Evolutionary conservation across 148 eudicot genomes (phyloP).

Genomic region (Diospyros lotus): DNA sequence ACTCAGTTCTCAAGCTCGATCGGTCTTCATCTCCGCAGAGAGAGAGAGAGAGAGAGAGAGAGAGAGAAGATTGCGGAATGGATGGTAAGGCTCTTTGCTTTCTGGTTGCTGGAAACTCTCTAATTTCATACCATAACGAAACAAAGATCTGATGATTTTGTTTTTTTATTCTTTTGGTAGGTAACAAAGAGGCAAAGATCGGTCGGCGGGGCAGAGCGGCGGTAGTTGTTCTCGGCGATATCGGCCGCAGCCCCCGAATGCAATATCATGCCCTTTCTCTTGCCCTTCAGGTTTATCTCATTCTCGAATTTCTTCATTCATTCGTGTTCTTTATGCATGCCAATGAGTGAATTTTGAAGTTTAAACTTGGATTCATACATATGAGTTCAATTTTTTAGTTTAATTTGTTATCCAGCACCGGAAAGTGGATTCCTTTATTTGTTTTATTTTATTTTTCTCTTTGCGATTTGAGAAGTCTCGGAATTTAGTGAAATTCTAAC

Average conservation of each 20-base stretch:
- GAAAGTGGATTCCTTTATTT: neutral
- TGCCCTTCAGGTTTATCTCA: slow-evolving; percentile 61
- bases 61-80: neutral
- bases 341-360: neutral
- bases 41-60: neutral
- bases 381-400: neutral
- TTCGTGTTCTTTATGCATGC: too few species aligned
- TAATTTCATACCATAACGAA: neutral
- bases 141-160: too few species aligned
- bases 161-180: neutral
- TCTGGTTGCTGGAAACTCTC: neutral
- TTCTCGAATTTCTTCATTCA: neutral
- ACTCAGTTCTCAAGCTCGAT: too few species aligned
- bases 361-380: neutral
- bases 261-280: slow-evolving; percentile 95
- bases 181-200: slow-evolving; percentile 23
- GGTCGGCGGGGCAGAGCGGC: slow-evolving; percentile 76
- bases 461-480: neutral
- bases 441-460: too few species aligned
- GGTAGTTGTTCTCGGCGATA: slow-evolving; percentile 82
- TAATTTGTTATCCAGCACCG: neutral
- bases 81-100: neutral
- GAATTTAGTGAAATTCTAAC: neutral
- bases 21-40: too few species aligned
- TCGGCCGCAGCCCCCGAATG: slow-evolving; percentile 99